A percentile compares a stretch with the other conserved stretches of the same genome.
These are phyloP conservation scores for Meyerozyma smithsonii DNA, from an alignment of 1,139 yeast species.

Conservation along the genomic window DNA sequence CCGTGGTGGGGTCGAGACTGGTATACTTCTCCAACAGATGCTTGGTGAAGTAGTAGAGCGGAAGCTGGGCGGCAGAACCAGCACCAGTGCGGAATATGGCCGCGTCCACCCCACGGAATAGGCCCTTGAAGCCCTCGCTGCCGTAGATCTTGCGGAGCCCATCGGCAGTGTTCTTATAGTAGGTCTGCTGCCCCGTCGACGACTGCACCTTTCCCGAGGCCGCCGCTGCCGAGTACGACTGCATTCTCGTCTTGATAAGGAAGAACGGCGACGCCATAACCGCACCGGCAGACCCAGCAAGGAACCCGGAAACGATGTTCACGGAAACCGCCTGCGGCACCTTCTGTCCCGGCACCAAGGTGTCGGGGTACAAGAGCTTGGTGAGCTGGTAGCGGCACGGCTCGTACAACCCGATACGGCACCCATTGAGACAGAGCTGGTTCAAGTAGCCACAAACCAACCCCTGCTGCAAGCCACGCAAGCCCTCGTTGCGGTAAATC, in stretches of 20 bases:
- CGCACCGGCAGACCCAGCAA: constrained; percentile 89
- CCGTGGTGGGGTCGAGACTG: constrained; percentile 51
- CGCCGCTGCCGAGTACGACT: constrained; percentile 58
- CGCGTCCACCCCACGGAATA: constrained; percentile 90
- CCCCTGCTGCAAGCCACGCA: constrained; percentile 86
- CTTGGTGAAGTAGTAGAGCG: constrained; percentile 83
- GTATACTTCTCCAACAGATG: constrained; percentile 45
- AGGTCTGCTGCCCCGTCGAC: constrained; percentile 77
- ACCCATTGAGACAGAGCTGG: constrained; percentile 88
- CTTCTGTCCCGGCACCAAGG: constrained; percentile 32
- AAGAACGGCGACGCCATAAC: constrained; percentile 86
- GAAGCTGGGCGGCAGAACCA: constrained; percentile 93
- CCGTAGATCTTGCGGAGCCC: constrained; percentile 62
- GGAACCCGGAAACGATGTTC: constrained; percentile 78
- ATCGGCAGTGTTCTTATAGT: constrained; percentile 63
- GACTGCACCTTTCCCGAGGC: constrained; percentile 5
- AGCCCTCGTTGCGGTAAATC: constrained; percentile 79
- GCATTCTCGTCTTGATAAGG: constrained; percentile 93
- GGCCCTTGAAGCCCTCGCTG: constrained; percentile 71
- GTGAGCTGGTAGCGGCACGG: constrained; percentile 70
- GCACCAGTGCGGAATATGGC: constrained; percentile 93
- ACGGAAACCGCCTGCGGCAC: constrained; percentile 57
- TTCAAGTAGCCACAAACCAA: constrained; percentile 77
- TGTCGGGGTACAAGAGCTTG: constrained; percentile 47
- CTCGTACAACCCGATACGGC: constrained; percentile 90